Evolutionary conservation across 2,329 filamentous ascomycete genomes (phyloP), one percentile per base, ranked within the genome.

Genomic region (Alternaria sp.): DNA sequence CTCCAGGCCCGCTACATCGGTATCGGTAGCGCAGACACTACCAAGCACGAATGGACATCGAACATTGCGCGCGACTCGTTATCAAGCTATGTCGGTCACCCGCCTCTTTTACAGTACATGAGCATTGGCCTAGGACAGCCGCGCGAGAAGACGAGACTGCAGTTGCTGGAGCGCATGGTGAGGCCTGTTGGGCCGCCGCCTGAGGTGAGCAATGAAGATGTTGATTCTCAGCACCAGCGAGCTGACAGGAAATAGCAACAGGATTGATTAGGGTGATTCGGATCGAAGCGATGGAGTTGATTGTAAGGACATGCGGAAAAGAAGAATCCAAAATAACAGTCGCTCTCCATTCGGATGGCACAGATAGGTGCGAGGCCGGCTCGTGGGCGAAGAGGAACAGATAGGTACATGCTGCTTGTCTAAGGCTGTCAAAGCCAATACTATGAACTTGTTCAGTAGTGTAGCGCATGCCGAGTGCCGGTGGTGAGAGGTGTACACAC

Each of bases 31-130:
- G 92, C 94, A 41, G 95, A 99, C 81, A 98, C 94, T 13, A 96
- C 93, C 26, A 96, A 92, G 78, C 95, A 95, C 88, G 95, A 99
- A 81, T 99, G 93, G 93, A 90, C 90, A 50, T 93, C 91, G 60
- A 99, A 98, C 81, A 94, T 98, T 75, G 87, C 93, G 75, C 93
- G 95, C 77, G 95, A 99, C 82, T 96, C 90, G 23, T 93, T 94
- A 76, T 87, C 93, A 21, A 93, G 89, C 63, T 93, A 96, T 71
- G 86, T 95, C 65, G 95, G 95, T 21, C 95, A 99, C 76, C 91
- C 93, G 14, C 90, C 93, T 7, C 84, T 97, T 60, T 84, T 98
- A 14, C 88, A 91, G 37, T 97, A 97, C 78, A 93, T 97, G 83
- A 86, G 91, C 17, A 88, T 98, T 49, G 94, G 93, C 0, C 88